phyloP scores from a whole-genome alignment of 2,329 filamentous ascomycete species.

The Monilinia fructicola region DNA sequence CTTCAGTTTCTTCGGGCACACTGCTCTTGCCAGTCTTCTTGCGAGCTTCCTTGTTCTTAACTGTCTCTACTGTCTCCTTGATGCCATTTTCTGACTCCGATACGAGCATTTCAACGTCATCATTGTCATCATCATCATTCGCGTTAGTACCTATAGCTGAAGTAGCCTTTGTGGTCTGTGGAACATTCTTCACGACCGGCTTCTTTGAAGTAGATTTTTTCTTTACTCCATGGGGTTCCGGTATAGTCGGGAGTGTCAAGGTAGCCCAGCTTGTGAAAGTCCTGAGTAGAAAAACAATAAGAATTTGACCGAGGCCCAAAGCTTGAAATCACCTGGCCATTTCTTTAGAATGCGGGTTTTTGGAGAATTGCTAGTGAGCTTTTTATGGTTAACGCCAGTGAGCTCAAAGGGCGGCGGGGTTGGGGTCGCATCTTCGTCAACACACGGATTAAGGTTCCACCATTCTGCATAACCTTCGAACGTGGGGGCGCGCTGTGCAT shows the following conservation, averaged over 20 bases:
- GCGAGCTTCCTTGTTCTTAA: background rate
- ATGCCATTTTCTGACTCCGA: background rate
- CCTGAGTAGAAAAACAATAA: conserved; percentile 25
- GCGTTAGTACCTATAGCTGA: background rate
- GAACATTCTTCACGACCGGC: background rate
- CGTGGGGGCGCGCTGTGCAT: conserved; percentile 26
- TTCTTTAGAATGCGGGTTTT: conserved; percentile 27
- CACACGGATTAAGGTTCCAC: conserved; percentile 27
- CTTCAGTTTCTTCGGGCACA: background rate
- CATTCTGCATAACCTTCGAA: conserved; percentile 29
- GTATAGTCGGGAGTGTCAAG: background rate
- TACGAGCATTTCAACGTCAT: background rate
- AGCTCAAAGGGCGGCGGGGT: conserved; percentile 31
- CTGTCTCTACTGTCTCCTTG: background rate
- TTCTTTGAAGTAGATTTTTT: background rate
- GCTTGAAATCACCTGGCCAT: conserved; percentile 25
- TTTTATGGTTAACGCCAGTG: conserved; percentile 24
- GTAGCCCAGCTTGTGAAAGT: conserved; percentile 27
- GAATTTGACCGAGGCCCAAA: conserved; percentile 31
- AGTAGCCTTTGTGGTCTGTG: background rate
- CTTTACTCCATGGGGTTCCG: background rate
- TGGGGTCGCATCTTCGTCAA: conserved; percentile 14
- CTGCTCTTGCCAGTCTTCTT: background rate
- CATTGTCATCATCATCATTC: background rate
- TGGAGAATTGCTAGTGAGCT: background rate